Percentiles rank a stretch among this genome's conserved stretches.
Conservation (phyloP, 148 eudicot genomes). For the Cornus controversa region DNA sequence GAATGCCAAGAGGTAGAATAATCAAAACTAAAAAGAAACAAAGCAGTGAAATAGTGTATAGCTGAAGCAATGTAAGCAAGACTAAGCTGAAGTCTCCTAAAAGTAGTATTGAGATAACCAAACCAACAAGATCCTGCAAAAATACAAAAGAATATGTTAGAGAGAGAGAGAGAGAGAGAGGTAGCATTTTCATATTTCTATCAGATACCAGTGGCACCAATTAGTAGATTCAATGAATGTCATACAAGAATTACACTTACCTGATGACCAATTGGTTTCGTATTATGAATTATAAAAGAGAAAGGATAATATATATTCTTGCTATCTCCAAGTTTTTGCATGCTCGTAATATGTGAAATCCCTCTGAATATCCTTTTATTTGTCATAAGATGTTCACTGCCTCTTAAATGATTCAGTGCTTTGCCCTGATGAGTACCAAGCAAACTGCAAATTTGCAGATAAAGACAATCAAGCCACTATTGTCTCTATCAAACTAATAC, state of each 20-base stretch:
- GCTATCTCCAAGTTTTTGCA: constrained; percentile 50
- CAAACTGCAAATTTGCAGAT: constrained; percentile 30
- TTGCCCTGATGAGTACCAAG: constrained; percentile 43
- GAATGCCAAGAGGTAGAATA: constrained; percentile 82
- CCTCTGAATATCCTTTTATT: constrained; percentile 52
- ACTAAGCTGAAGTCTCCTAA: constrained; percentile 90
- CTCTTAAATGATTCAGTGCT: constrained; percentile 40
- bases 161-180: background rate
- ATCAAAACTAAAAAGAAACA: constrained; percentile 64
- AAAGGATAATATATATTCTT: constrained; percentile 42
- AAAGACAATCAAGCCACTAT: constrained; percentile 14
- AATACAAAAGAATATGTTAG: constrained; percentile 1
- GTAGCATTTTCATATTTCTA: background rate
- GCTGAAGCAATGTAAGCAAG: constrained; percentile 78
- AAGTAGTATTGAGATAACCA: constrained; percentile 78
- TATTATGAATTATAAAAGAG: constrained; percentile 55
- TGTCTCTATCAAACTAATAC: background rate
- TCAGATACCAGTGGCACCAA: background rate
- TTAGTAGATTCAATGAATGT: background rate
- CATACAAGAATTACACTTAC: constrained; percentile 28
- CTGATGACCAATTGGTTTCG: constrained; percentile 86
- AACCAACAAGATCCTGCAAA: constrained; percentile 91
- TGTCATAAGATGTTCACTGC: constrained; percentile 32
- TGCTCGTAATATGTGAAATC: constrained; percentile 48
- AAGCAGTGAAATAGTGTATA: constrained; percentile 77